Evolutionary conservation across 2,329 filamentous ascomycete genomes (phyloP).

Genomic region (Trichophyton benhamiae): DNA sequence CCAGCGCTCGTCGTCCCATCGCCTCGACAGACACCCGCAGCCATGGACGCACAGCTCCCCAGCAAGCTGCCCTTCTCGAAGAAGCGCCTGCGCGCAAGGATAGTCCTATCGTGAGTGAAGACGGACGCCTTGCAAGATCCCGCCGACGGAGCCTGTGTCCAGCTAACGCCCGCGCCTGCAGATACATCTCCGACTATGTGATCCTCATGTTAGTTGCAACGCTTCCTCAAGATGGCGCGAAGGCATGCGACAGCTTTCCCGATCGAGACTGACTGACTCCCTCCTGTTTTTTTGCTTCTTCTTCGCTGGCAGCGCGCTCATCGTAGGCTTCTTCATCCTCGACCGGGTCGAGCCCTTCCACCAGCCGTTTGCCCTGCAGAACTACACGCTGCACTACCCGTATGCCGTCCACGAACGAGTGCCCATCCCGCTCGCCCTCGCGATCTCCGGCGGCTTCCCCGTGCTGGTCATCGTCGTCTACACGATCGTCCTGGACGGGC

Average conservation of each 20-base stretch:
- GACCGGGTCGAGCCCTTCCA: slow-evolving; percentile 44
- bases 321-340: slow-evolving; percentile 40
- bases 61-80: slow-evolving; percentile 43
- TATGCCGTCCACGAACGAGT: slow-evolving; percentile 45
- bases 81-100: slow-evolving; percentile 38
- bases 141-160: not conserved
- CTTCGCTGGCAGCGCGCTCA: slow-evolving; percentile 34
- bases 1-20: no score
- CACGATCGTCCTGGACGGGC: slow-evolving; percentile 45
- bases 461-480: slow-evolving; percentile 42
- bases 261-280: slow-evolving; percentile 7
- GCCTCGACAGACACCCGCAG: not conserved
- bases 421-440: slow-evolving; percentile 37
- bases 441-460: slow-evolving; percentile 40
- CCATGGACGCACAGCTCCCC: slow-evolving; percentile 19
- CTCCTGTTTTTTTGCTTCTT: no score
- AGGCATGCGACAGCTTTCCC: slow-evolving; percentile 7
- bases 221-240: slow-evolving; percentile 2
- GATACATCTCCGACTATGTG: slow-evolving; percentile 48
- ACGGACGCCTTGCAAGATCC: not conserved
- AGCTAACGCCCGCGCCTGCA: slow-evolving; percentile 16
- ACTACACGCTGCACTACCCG: slow-evolving; percentile 47
- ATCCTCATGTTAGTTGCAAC: slow-evolving; percentile 42
- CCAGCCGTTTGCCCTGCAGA: slow-evolving; percentile 45
- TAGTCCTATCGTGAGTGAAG: slow-evolving; percentile 40